A percentile compares a stretch with the other conserved stretches of the same genome.
Conservation (phyloP, 1,139 yeast genomes). For the Nakaseomyces kungkrabaensis region DNA sequence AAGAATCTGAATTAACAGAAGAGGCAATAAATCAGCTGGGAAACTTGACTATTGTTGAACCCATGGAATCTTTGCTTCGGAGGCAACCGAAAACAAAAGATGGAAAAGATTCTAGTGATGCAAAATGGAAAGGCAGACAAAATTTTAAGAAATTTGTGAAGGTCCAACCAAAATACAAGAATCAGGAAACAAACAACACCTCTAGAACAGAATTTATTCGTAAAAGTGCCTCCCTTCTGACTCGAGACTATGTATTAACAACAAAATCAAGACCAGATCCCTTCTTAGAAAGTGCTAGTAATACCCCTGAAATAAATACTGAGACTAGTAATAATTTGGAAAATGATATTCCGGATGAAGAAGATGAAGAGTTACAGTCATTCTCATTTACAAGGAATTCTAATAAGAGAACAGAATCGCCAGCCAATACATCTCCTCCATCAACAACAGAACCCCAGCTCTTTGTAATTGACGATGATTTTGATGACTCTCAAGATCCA, state of each 20-base stretch:
- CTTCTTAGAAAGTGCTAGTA: neutral
- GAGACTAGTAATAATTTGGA: neutral
- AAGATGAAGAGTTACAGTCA: neutral
- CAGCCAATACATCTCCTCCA: neutral
- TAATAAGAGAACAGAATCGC: neutral
- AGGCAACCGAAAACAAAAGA: neutral
- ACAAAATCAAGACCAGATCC: neutral
- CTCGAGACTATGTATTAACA: conserved; percentile 21
- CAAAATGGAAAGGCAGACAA: conserved; percentile 27
- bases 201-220: conserved; percentile 7
- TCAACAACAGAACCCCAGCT: neutral
- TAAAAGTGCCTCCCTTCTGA: conserved; percentile 17
- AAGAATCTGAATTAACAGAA: conserved; percentile 23
- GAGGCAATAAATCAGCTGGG: conserved; percentile 25
- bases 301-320: neutral
- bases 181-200: neutral
- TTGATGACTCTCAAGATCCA: neutral
- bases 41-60: conserved; percentile 29
- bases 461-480: conserved; percentile 1
- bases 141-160: conserved; percentile 32
- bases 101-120: conserved; percentile 7
- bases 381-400: conserved; percentile 2
- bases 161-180: conserved; percentile 15
- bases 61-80: conserved; percentile 6
- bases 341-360: neutral